Percentiles rank a stretch among this genome's conserved stretches.
Conservation (phyloP, 78 protist species). For the Protostelium mycophagum region DNA sequence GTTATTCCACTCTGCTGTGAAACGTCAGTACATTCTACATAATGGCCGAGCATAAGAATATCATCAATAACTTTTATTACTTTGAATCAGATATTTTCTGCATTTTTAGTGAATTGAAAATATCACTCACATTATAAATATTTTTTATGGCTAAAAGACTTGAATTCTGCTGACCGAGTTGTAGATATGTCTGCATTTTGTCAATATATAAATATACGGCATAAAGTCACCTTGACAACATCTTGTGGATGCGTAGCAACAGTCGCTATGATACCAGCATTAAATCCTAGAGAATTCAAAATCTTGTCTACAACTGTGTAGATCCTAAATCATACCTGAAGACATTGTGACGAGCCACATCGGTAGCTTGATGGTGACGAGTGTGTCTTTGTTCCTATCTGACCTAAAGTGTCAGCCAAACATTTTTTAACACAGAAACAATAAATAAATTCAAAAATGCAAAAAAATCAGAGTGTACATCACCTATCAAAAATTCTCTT, state of each 20-base stretch:
- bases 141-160: too few species aligned
- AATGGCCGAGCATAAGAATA: background rate
- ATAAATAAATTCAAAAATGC: too few species aligned
- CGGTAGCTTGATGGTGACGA: background rate
- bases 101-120: background rate
- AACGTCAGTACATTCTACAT: background rate
- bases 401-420: background rate
- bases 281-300: background rate
- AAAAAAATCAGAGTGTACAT: background rate
- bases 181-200: too few species aligned
- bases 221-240: background rate
- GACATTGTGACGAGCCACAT: background rate
- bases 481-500: background rate
- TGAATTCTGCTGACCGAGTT: too few species aligned
- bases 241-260: background rate
- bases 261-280: background rate
- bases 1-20: background rate
- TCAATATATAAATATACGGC: background rate
- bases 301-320: too few species aligned
- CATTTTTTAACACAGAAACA: too few species aligned
- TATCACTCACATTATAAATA: too few species aligned
- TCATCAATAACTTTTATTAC: background rate
- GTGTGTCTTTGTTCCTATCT: background rate
- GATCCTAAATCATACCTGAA: background rate
- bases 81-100: background rate